A percentile compares a stretch with the other conserved stretches of the same genome.
These are phyloP conservation scores for Spirogloea muscicola DNA, from an alignment of 139 green algal genomes.

Conservation along the genomic window DNA sequence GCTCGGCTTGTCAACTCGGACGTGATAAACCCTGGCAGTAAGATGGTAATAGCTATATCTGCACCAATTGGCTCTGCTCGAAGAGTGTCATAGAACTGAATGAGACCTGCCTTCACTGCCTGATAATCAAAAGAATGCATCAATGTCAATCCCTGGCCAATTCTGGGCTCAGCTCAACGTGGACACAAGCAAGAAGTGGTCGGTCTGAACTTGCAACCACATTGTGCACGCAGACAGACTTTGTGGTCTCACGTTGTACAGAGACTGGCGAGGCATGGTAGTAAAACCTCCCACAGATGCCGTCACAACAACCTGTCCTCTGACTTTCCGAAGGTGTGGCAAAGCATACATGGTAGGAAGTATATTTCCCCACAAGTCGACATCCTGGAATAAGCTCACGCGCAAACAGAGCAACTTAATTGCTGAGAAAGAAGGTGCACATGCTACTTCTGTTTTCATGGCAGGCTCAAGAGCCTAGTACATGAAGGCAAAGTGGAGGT, in stretches of 20 bases:
- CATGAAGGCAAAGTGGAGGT: neutral
- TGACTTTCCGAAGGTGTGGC: constrained; percentile 2
- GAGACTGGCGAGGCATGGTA: constrained; percentile 7
- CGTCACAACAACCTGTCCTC: constrained; percentile 29
- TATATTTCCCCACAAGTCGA: constrained; percentile 30
- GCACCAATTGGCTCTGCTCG: constrained; percentile 3
- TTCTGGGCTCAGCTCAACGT: neutral
- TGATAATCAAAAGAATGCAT: constrained; percentile 12
- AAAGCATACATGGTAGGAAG: constrained; percentile 15
- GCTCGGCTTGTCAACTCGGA: too few species aligned
- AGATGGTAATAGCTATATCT: constrained; percentile 18
- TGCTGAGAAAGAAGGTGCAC: neutral
- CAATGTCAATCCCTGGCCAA: neutral
- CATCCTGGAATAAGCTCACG: constrained; percentile 8
- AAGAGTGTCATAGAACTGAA: constrained; percentile 42
- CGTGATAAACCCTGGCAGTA: constrained; percentile 13
- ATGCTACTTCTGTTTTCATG: neutral
- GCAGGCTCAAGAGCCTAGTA: too few species aligned
- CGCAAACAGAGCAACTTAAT: neutral
- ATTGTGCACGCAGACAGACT: neutral
- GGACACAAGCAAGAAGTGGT: neutral
- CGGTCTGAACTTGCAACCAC: neutral
- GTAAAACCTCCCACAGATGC: constrained; percentile 13
- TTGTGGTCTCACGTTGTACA: constrained; percentile 25
- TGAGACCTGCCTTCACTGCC: constrained; percentile 16